Evolutionary conservation across 371 early-diverging fungal species (phyloP), one percentile per base, ranked within the genome.

Genomic region (Syncephalis fuscata): DNA sequence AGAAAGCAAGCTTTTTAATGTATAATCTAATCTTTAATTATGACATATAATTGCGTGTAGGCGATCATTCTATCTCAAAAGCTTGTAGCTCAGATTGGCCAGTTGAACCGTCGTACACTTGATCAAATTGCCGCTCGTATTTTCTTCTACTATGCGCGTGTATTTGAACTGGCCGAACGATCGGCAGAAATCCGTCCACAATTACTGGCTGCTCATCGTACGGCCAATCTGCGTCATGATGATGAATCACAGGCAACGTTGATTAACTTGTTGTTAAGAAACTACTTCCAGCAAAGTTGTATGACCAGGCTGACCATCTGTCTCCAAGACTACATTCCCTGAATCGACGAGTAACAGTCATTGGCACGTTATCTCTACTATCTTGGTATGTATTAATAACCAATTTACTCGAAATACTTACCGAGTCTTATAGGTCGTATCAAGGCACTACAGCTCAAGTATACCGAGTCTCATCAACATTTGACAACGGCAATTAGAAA

Each of bases 251-350:
- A 74, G 74, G 95, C 93, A 15, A 91, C 89, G 15, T 54, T 95
- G 42, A 61, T 95, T 50, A 97, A 94, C 55, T 60, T 92, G 39
- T 59, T 92, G 23, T 64, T 95, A 52, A 76, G 92, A 58, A 87
- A 85, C 65, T 91, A 90, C 61, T 78, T 96, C 56, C 72, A 80
- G 53, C 79, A 81, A 92, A 92, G 62, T 71, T 90, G 22, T 86
- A 84, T 51, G 96, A 94, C 40, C 94, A 94, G 65, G 98, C 98
- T 1, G 92, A 92, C 61, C 85, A 92, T 58, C 76, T 97, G 83
- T 90, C 0, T 80, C 86, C 32, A 94, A 92, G 71, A 73, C 88
- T 20, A 69, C 73, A 2, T 93, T 92, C 68, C 96, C 98, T 0
- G 85, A 89, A 49, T 70, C 73, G 38, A 93, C 89, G 9, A 80